A percentile compares a stretch with the other conserved stretches of the same genome.
These are phyloP conservation scores for Fusarium guadeloupense DNA, from an alignment of 2,329 filamentous ascomycete species.

Conservation along the genomic window DNA sequence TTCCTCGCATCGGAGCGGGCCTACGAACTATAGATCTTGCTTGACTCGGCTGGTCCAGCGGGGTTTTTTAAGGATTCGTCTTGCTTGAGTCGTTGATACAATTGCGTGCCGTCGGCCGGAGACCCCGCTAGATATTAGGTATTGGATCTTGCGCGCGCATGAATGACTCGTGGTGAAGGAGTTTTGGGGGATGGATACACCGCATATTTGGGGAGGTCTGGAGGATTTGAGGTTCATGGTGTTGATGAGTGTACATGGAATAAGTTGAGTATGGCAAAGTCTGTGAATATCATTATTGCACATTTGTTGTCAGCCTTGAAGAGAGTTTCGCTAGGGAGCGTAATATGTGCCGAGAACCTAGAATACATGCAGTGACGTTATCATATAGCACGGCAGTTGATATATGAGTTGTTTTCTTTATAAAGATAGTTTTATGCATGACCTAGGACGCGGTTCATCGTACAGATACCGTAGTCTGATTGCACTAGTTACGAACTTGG, in stretches of 20 bases:
- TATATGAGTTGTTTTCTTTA: not conserved
- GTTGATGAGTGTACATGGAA: too few species aligned
- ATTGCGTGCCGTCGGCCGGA: not conserved
- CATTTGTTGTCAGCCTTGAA: too few species aligned
- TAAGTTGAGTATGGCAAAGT: too few species aligned
- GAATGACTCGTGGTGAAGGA: slow-evolving; percentile 20
- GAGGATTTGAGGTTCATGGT: not conserved
- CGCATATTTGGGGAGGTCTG: slow-evolving; percentile 13
- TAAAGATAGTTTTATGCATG: not conserved
- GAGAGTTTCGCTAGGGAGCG: too few species aligned
- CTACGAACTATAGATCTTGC: slow-evolving; percentile 25
- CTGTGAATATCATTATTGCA: too few species aligned
- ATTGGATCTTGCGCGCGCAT: slow-evolving; percentile 1
- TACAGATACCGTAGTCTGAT: too few species aligned
- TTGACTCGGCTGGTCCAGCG: slow-evolving; percentile 14
- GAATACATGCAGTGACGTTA: not conserved
- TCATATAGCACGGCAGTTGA: not conserved
- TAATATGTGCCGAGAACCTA: not conserved
- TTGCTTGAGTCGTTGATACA: not conserved
- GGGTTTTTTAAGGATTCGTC: too few species aligned
- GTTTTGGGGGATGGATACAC: slow-evolving; percentile 14
- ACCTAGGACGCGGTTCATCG: not conserved
- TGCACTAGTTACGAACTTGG: too few species aligned
- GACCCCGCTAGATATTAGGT: slow-evolving; percentile 3
- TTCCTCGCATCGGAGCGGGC: slow-evolving; percentile 23